Percentiles rank a stretch among this genome's conserved stretches.
phyloP scores from a whole-genome alignment of 495 filamentous ascomycete species.

The Talaromyces stipitatus region DNA sequence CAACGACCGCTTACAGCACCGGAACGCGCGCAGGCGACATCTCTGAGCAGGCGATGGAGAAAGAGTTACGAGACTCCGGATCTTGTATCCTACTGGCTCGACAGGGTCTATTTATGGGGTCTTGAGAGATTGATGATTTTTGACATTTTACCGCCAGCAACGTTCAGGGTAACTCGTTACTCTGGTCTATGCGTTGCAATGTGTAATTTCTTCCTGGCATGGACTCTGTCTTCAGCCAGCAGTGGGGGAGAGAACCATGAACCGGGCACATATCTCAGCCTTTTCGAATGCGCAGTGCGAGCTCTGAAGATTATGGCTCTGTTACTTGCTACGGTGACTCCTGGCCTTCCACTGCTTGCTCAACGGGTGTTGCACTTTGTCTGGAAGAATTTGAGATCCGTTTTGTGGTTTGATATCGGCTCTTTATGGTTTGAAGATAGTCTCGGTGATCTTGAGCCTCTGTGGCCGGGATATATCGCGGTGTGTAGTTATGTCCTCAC shows the following conservation, averaged over 20 bases:
- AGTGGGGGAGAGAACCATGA: neutral
- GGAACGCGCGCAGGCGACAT: neutral
- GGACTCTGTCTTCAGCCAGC: neutral
- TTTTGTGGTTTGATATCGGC: neutral
- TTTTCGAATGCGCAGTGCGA: neutral
- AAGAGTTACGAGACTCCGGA: neutral
- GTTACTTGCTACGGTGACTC: neutral
- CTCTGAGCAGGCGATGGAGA: neutral
- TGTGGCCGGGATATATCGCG: neutral
- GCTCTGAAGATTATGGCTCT: neutral
- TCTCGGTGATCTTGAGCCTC: neutral
- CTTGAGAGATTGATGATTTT: neutral
- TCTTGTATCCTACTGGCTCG: neutral
- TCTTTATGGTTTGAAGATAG: neutral
- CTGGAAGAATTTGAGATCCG: neutral
- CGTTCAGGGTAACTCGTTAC: neutral
- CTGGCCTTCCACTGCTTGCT: neutral
- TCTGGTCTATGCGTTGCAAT: neutral
- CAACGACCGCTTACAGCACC: conserved; percentile 1
- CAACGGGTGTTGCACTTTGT: neutral
- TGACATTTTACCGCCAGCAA: neutral
- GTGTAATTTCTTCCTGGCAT: neutral
- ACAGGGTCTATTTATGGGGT: neutral
- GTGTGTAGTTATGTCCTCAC: neutral
- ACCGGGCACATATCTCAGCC: neutral